Evolutionary conservation across 768 basidiomycete species (phyloP).

Genomic region (Lentinus brumalis): DNA sequence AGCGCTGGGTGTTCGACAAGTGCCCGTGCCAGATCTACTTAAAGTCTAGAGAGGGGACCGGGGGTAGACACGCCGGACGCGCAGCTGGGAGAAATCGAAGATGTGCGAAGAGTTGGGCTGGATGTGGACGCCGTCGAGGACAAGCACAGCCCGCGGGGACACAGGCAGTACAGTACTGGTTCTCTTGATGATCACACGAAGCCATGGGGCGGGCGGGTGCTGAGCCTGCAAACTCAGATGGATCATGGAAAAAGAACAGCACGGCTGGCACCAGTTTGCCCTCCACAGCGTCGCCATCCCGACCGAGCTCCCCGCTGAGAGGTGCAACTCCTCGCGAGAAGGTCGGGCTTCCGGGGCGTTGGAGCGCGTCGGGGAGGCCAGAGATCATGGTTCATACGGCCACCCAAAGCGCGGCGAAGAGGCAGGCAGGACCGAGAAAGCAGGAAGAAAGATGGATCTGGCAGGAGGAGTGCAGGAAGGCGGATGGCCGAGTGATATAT

Average conservation of each 20-base stretch:
- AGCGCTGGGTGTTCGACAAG: too few relatives aligned
- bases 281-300: too few relatives aligned
- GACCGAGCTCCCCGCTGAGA: too few relatives aligned
- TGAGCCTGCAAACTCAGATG: not conserved
- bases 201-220: too few relatives aligned
- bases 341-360: too few relatives aligned
- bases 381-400: too few relatives aligned
- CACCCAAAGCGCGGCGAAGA: too few relatives aligned
- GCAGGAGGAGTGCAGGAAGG: not conserved
- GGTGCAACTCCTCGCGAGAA: too few relatives aligned
- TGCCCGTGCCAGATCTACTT: not conserved
- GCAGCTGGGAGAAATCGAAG: not conserved
- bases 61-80: not conserved
- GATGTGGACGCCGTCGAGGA: constrained; percentile 2
- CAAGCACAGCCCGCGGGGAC: constrained; percentile 8
- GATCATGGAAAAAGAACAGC: not conserved
- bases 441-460: not conserved
- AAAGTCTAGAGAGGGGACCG: not conserved
- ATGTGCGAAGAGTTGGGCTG: not conserved
- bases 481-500: not conserved
- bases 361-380: too few relatives aligned
- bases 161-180: not conserved
- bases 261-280: not conserved
- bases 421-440: not conserved
- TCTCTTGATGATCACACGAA: constrained; percentile 13